Evolutionary conservation across 805 yeast species (phyloP), one percentile per base, ranked within the genome.

Genomic region (Saccharomycopsis capsularis): DNA sequence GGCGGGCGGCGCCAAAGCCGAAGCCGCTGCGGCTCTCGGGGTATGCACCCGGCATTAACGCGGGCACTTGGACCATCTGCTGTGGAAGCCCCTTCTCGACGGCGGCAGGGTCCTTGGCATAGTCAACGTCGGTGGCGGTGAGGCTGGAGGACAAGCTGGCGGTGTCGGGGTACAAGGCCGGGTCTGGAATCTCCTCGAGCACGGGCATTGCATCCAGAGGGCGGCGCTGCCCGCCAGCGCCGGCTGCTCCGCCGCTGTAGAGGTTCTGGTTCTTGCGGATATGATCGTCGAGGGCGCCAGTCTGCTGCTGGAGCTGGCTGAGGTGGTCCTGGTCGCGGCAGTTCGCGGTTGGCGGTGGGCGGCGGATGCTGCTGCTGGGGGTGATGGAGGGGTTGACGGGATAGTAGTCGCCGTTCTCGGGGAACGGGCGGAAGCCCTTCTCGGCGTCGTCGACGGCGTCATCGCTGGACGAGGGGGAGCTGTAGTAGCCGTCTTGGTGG

Each of bases 361-460:
- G 32, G 23, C 16, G 39, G 21, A 15, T 5, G 3, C 5, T 11
- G 4, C 36, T 32, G 11, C 16, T 15, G 9, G 19, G 24, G 13
- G 45, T 37, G 6, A 23, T 24, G 18, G 49, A 39, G 23, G 44
- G 25, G 27, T 46, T 24, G 11, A 40, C 27, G 3, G 49, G 49
- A 29, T 40, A 40, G 25, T 25, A 39, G n/a, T 38, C 45, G n/a
- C 40, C 46, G 30, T 34, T 29, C 25, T 50, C 53, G 3, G 53
- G 53, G 19, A 50, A 50, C 9, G 53, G 53, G 2, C 50, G 6
- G 44, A 50, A 44, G 13, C 48, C 48, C 15, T 19, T 18, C 19
- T 51, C 54, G 9, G 47, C 51, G 27, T 53, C 53, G n/a, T 54
- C 53, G 37, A 51, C 48, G 19, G 56, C 47, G 9, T 54, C 57